Base-by-base conservation (phyloP, 2,329 filamentous ascomycete species). In the Pyrenophora teres region DNA sequence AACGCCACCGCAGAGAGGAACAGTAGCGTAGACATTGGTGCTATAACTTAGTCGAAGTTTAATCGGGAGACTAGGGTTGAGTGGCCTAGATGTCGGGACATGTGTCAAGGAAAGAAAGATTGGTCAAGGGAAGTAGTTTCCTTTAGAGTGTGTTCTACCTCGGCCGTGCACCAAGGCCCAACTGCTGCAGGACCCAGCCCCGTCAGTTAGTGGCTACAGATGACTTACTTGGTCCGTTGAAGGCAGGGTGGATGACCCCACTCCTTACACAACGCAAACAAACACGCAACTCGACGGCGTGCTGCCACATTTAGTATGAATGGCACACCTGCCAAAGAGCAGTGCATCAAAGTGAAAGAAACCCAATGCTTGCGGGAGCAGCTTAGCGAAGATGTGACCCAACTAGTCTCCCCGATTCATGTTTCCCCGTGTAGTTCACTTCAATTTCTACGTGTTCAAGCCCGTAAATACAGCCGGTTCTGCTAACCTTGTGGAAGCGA, bases 1-100 rank as follows among this genome's bases (percentile, higher is more conserved):
- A 56, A 46, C 4, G 56, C 40, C 8, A 42, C 48, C 7, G 47
- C 51, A 7, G 60, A 52, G 37, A 63, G 40, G 32, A 52, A 45
- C 23, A 54, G 44, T 15, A 56, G 32, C 31, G 56, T 57, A 25
- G 54, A 56, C 48, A 51, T 30, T 30, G 9, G 27, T 12, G 27
- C 10, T 12, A 30, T 30, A 9, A 30, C 7, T 13, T 30, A 30
- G 10, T 10, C 10, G 27, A 10, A 30, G 27, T 12, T 30, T 10
- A 53, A 45, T 15, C 15, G 23, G 18, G 9, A 8, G 32, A 18
- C 31, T 23, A 32, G 47, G 46, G 16, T 35, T 32, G 9, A 35
- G 46, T 30, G 38, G 42, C 36, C 42, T 46, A 18, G 45, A 44
- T 44, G 35, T 23, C 33, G 56, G 48, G 45, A 54, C 54, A 52